A percentile compares a stretch with the other conserved stretches of the same genome.
Evolutionary conservation across 2,329 filamentous ascomycete genomes (phyloP).

Genomic region (Colletotrichum simmondsii): DNA sequence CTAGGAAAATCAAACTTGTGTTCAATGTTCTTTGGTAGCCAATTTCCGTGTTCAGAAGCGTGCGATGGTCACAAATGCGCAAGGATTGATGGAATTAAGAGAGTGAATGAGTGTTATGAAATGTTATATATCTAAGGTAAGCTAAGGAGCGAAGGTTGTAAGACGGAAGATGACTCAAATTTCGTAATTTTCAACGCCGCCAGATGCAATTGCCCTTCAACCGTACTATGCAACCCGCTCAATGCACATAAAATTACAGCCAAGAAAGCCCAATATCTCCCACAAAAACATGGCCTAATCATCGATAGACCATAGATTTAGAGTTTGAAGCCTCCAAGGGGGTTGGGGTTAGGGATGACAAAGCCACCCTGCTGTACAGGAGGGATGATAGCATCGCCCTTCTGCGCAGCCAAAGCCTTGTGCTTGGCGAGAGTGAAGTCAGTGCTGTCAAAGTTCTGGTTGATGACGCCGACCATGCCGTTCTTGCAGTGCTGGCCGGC

Average conservation of each 20-base stretch:
- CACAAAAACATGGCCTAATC: not conserved
- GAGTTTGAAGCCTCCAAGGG: conserved; percentile 47
- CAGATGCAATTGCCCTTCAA: not conserved
- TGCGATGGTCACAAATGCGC: too few species aligned
- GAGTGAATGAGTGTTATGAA: too few species aligned
- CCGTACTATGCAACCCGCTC: not conserved
- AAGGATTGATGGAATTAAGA: too few species aligned
- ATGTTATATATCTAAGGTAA: too few species aligned
- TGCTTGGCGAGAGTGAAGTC: conserved; percentile 51
- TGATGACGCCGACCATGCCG: conserved; percentile 62
- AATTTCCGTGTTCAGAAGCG: too few species aligned
- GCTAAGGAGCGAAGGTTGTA: not conserved
- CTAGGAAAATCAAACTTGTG: too few species aligned
- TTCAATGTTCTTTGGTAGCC: too few species aligned
- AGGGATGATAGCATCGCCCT: conserved; percentile 44
- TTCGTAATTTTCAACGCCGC: not conserved
- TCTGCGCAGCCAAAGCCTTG: conserved; percentile 47
- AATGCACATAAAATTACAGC: not conserved
- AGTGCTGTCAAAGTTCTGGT: conserved; percentile 54
- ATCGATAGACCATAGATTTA: not conserved
- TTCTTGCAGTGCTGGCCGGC: conserved; percentile 56
- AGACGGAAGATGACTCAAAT: not conserved
- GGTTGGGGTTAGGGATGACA: conserved; percentile 54
- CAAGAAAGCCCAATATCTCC: not conserved
- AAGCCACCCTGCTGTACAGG: conserved; percentile 46